Percentiles rank a stretch among this genome's conserved stretches.
Evolutionary conservation across 1,139 yeast species (phyloP).

Genomic region (Sugiyamaella castrensis): DNA sequence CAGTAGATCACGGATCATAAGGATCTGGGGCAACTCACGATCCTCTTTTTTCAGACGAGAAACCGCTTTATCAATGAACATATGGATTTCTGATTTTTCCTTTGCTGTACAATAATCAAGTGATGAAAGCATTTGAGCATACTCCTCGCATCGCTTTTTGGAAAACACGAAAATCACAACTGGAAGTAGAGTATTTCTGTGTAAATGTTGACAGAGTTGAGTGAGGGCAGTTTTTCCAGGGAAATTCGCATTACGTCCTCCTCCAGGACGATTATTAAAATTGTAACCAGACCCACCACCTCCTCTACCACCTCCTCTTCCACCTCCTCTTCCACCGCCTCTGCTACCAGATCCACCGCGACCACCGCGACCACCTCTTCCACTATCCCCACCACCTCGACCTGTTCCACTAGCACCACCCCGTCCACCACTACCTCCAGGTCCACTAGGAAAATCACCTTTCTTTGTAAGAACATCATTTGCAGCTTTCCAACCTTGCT

Average conservation of each 20-base stretch:
- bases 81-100: conserved; percentile 86
- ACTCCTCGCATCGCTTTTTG: conserved; percentile 88
- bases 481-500: conserved; percentile 61
- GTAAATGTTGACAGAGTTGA: conserved; percentile 68
- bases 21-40: conserved; percentile 86
- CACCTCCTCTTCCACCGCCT: conserved; percentile 37
- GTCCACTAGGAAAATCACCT: conserved; percentile 41
- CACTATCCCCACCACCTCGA: conserved; percentile 32
- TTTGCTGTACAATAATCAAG: conserved; percentile 76
- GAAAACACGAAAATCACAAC: conserved; percentile 93
- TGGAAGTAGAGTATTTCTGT: conserved; percentile 68
- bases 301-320: conserved; percentile 36
- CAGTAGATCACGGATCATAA: conserved; percentile 74
- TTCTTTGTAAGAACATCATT: conserved; percentile 45
- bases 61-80: conserved; percentile 88
- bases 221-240: conserved; percentile 54
- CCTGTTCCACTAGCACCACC: conserved; percentile 34
- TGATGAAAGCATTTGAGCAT: conserved; percentile 73
- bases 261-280: conserved; percentile 24
- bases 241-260: conserved; percentile 16
- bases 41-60: conserved; percentile 87
- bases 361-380: conserved; percentile 30
- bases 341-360: conserved; percentile 34
- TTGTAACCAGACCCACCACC: conserved; percentile 38
- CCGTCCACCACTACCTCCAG: conserved; percentile 33